Evolutionary conservation across 345 rosid species (phyloP).

Genomic region (Eucalyptus pauciflora): DNA sequence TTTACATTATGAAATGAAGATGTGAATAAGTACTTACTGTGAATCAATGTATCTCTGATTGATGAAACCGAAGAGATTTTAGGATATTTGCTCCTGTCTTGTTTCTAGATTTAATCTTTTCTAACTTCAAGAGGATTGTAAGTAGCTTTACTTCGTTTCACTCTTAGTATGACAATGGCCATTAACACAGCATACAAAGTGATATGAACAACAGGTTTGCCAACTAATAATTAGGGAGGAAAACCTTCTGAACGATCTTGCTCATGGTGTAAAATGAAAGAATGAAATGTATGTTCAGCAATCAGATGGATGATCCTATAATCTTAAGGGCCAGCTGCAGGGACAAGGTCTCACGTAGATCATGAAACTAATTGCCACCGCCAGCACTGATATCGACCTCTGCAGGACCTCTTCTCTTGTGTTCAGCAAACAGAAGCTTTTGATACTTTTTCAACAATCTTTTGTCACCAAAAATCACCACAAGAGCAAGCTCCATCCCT

Average conservation of each 20-base stretch:
- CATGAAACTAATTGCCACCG: background rate
- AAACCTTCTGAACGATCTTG: too few species aligned
- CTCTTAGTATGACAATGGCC: background rate
- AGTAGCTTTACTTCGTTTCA: background rate
- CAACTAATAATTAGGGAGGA: too few species aligned
- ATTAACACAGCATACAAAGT: background rate
- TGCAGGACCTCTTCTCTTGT: background rate
- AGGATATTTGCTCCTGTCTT: background rate
- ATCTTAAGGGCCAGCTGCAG: background rate
- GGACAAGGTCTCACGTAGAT: background rate
- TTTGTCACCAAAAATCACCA: constrained; percentile 50
- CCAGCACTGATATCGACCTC: background rate
- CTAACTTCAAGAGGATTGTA: background rate
- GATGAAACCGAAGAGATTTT: background rate
- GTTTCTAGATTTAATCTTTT: background rate
- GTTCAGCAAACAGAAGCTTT: background rate
- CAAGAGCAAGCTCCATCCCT: constrained; percentile 48
- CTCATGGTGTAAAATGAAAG: background rate
- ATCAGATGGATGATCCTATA: background rate
- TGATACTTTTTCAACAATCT: background rate
- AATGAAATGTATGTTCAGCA: background rate
- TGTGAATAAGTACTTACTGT: background rate
- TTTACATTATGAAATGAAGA: background rate
- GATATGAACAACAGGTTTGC: background rate
- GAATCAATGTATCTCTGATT: background rate